These are phyloP conservation scores for Musa schizocarpa DNA, from an alignment of 176 grass and related monocot genomes.

Conservation along the genomic window DNA sequence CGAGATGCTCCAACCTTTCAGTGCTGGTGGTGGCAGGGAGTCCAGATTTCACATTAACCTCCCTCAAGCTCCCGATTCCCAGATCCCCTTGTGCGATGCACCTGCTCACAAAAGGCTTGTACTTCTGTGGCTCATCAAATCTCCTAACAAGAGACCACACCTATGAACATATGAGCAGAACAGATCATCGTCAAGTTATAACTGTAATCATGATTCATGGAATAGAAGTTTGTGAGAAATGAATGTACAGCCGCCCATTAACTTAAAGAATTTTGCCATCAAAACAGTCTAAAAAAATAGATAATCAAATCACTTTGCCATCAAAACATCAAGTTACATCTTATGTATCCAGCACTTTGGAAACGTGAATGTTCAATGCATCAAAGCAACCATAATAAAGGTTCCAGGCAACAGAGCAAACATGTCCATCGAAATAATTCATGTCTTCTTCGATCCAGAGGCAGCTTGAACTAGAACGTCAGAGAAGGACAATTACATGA, in stretches of 20 bases:
- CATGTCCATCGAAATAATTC: background rate
- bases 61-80: constrained; percentile 2
- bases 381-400: no score
- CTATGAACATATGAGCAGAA: background rate
- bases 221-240: no score
- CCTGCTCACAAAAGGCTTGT: constrained; percentile 1
- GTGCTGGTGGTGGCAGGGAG: constrained; percentile 6
- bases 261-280: no score
- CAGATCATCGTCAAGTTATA: background rate
- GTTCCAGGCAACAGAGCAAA: background rate
- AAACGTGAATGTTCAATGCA: no score
- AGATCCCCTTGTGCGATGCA: background rate
- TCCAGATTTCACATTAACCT: constrained; percentile 3
- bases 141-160: constrained; percentile 6
- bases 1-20: constrained; percentile 6
- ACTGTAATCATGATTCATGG: background rate
- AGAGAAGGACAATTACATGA: background rate
- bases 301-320: no score
- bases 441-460: background rate
- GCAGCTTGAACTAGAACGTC: background rate
- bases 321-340: no score
- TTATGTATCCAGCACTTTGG: no score
- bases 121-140: constrained; percentile 7
- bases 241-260: no score
- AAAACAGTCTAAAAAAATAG: no score